These are phyloP conservation scores for Phytophthora boehmeriae DNA, from an alignment of 352 stramenopile genomes.

Conservation along the genomic window DNA sequence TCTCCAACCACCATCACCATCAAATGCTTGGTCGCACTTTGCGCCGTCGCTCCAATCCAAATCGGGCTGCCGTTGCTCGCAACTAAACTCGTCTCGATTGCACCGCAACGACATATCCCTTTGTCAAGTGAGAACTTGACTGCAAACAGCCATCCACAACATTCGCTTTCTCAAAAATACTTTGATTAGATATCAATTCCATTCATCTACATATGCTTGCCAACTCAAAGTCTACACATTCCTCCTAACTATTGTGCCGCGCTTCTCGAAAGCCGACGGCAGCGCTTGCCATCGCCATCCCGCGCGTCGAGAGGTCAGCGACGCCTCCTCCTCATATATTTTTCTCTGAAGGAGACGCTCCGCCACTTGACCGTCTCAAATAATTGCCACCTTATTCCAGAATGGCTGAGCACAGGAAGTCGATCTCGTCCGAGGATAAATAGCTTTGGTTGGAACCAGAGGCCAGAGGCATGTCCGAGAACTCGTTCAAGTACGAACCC, in stretches of 20 bases:
- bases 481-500: conserved; percentile 28
- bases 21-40: conserved; percentile 9
- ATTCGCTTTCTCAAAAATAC: not conserved
- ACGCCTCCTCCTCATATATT: conserved; percentile 15
- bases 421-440: conserved; percentile 85
- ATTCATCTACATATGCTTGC: conserved; percentile 22
- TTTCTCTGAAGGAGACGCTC: not conserved
- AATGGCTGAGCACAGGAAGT: conserved; percentile 86
- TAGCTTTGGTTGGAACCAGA: conserved; percentile 43
- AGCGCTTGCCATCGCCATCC: conserved; percentile 57
- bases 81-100: no score
- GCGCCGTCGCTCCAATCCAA: conserved; percentile 13
- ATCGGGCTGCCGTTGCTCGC: conserved; percentile 29
- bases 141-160: not conserved
- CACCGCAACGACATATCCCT: not conserved
- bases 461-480: conserved; percentile 26
- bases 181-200: conserved; percentile 32
- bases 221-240: conserved; percentile 21
- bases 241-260: conserved; percentile 24
- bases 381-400: conserved; percentile 52
- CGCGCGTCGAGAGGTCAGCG: conserved; percentile 2
- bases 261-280: conserved; percentile 41
- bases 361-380: not conserved
- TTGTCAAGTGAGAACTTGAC: not conserved
- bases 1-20: not conserved